Conservation (phyloP, 2,329 filamentous ascomycete genomes). For the Tolypocladium tropicale region DNA sequence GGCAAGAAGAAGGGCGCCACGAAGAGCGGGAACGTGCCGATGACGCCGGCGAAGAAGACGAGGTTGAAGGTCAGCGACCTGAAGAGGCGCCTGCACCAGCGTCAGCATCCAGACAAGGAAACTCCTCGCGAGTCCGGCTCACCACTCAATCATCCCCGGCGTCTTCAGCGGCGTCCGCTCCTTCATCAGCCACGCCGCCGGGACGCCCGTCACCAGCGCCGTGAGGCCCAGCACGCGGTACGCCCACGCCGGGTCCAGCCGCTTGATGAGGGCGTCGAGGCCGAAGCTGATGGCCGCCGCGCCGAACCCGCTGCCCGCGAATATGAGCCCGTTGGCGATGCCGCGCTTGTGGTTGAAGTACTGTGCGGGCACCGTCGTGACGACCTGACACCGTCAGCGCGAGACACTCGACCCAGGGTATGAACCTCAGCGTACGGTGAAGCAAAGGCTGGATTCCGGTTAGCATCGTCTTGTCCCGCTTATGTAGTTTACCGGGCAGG, state of each 20-base stretch:
- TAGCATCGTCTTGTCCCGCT: not conserved
- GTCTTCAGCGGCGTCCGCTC: not conserved
- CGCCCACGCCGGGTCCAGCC: not conserved
- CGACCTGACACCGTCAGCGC: not conserved
- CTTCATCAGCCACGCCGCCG: not conserved
- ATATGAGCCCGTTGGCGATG: not conserved
- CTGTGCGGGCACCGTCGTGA: not conserved
- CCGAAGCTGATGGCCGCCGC: not conserved
- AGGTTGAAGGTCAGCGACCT: conserved; percentile 37
- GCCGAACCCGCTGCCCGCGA: not conserved
- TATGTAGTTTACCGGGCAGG: too few species aligned
- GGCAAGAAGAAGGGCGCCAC: conserved; percentile 54
- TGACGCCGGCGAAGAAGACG: conserved; percentile 41
- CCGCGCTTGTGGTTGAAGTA: not conserved
- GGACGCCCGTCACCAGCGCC: not conserved
- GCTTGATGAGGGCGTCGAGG: not conserved
- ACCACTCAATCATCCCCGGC: not conserved
- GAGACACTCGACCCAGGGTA: not conserved
- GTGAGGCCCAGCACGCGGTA: not conserved
- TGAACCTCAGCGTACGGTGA: not conserved
- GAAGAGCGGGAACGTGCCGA: conserved; percentile 50
- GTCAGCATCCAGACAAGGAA: not conserved
- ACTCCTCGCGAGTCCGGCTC: not conserved
- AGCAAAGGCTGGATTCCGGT: not conserved
- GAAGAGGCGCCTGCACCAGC: conserved; percentile 33